These are phyloP conservation scores for Chondrostereum purpureum DNA, from an alignment of 1,284 basidiomycete species.

Conservation along the genomic window DNA sequence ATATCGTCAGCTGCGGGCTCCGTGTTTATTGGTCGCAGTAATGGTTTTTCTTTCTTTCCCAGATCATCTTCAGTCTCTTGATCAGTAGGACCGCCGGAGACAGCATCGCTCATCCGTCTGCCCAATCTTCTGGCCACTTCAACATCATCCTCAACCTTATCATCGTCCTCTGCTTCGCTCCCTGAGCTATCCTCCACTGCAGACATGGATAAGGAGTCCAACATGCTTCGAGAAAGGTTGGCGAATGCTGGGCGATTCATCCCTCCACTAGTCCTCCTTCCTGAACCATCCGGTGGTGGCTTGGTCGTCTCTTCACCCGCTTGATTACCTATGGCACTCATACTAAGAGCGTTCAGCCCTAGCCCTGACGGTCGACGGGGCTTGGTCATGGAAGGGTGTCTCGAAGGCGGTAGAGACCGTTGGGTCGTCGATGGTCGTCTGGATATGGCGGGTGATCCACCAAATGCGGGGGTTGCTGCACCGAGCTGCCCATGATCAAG, in stretches of 20 bases:
- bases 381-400: slow-evolving; percentile 19
- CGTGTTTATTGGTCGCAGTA: slow-evolving; percentile 21
- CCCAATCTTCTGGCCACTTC: slow-evolving; percentile 8
- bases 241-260: slow-evolving; percentile 7
- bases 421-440: slow-evolving; percentile 36
- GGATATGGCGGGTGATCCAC: slow-evolving; percentile 27
- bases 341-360: slow-evolving; percentile 7
- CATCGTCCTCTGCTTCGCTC: slow-evolving; percentile 15
- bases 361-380: slow-evolving; percentile 25
- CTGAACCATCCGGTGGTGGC: background rate
- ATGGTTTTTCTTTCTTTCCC: background rate
- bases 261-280: background rate
- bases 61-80: slow-evolving; percentile 24
- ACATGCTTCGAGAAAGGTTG: slow-evolving; percentile 11
- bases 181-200: slow-evolving; percentile 23
- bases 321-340: slow-evolving; percentile 14
- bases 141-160: slow-evolving; percentile 1
- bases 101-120: slow-evolving; percentile 15
- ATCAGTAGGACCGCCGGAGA: slow-evolving; percentile 25
- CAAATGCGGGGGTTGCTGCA: slow-evolving; percentile 50
- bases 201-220: slow-evolving; percentile 33
- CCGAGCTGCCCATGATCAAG: slow-evolving; percentile 81
- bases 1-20: slow-evolving; percentile 35
- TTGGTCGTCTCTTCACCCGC: slow-evolving; percentile 10
- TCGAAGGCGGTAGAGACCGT: slow-evolving; percentile 11